Base-by-base conservation (phyloP, 225 moss, liverwort and hornwort species). In the Bryum argenteum region DNA sequence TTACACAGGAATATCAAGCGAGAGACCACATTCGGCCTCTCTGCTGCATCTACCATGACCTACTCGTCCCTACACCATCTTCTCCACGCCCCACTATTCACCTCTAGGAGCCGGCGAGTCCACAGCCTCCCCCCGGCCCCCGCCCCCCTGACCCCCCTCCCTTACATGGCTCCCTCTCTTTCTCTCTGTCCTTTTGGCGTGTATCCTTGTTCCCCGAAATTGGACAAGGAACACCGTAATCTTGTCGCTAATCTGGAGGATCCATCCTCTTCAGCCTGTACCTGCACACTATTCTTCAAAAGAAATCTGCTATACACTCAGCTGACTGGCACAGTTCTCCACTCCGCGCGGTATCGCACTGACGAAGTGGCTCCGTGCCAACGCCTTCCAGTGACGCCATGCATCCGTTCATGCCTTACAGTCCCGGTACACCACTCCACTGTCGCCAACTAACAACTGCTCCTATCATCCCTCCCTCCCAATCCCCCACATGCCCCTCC, bases 271-370 rank as follows among this genome's bases (percentile, higher is more conserved):
- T 90, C 89, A 90, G 87, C 89, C 72, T 90, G 91, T 91, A 91
- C 89, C 93, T 93, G 88, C 88, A 91, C 87, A 87, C 91, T 96
- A 91, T 75, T 81, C 71, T 82, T 88, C 83, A n/a, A 86, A 89
- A 84, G 89, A 81, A 88, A 91, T 80, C 77, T 91, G 90, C 89
- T 96, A 81, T 93, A 96, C 93, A 96, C 90, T 93, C 91, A 82
- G 88, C 87, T 88, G 88, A 88, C 85, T 82, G 79, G 65, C 81
- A 87, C 84, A 79, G 72, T 69, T 77, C 69, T 73, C 83, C 83
- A 79, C 83, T 76, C 86, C 58, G 70, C 79, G 82, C 77, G 76
- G 85, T 77, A 76, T 83, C 79, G 65, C 70, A 71, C 55, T 69
- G 65, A 50, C 63, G 77, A 82, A 76, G 78, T 74, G 75, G 79